Evolutionary conservation across 2,329 filamentous ascomycete genomes (phyloP).

Genomic region (Purpureocillium takamizusanense): DNA sequence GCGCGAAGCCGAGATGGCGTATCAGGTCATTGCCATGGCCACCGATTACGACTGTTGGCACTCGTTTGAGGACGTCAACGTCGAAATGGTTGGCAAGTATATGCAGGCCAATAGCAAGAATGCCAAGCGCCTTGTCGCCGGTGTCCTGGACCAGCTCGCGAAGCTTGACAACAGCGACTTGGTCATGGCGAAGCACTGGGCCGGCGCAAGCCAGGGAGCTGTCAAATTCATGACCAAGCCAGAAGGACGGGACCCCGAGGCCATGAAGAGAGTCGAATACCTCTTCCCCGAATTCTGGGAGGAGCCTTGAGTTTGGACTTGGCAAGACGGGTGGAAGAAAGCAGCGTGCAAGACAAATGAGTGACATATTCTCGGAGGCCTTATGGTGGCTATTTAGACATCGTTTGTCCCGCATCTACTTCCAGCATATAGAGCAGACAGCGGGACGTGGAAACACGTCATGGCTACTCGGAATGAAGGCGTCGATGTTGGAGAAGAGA

Average conservation of each 20-base stretch:
- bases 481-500: no score
- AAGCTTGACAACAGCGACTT: constrained; percentile 68
- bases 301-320: no score
- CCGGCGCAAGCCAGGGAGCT: constrained; percentile 66
- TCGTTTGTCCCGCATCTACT: no score
- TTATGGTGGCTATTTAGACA: no score
- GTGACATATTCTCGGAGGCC: no score
- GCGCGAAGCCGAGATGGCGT: constrained; percentile 89
- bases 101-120: constrained; percentile 93
- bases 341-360: no score
- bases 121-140: constrained; percentile 73
- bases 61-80: constrained; percentile 72
- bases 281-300: constrained; percentile 76
- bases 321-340: no score
- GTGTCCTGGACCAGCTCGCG: constrained; percentile 77
- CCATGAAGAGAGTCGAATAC: constrained; percentile 72
- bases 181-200: constrained; percentile 73
- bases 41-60: constrained; percentile 99
- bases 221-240: constrained; percentile 76
- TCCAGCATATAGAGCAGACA: no score
- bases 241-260: constrained; percentile 62
- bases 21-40: constrained; percentile 98
- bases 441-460: no score
- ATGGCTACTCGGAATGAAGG: no score
- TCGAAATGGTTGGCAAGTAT: constrained; percentile 93